Conservation (phyloP, 495 filamentous ascomycete genomes). For the Thozetella sp. region DNA sequence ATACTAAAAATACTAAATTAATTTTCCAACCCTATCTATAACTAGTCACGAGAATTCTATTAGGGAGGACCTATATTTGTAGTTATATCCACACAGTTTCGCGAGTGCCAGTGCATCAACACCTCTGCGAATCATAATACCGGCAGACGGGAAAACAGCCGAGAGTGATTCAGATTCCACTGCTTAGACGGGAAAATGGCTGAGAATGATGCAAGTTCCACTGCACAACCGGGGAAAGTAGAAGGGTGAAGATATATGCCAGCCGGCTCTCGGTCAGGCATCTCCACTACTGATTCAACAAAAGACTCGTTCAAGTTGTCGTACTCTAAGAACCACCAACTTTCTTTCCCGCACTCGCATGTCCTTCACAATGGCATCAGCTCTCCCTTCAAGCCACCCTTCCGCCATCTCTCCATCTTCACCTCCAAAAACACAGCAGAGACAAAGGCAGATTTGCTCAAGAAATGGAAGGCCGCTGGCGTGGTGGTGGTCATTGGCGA, state of each 20-base stretch:
- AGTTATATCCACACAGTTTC: background rate
- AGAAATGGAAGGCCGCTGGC: background rate
- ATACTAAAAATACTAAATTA: too few species aligned
- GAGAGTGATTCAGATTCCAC: background rate
- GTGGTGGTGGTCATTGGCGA: background rate
- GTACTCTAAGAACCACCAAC: background rate
- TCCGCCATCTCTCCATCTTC: background rate
- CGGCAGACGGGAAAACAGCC: background rate
- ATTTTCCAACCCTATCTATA: too few species aligned
- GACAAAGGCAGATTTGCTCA: background rate
- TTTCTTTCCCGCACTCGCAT: background rate
- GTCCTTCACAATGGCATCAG: background rate
- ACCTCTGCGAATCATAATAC: background rate
- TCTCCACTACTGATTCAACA: background rate
- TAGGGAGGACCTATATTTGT: background rate
- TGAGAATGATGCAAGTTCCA: background rate
- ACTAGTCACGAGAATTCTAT: background rate
- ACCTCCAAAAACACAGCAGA: background rate
- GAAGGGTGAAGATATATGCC: background rate
- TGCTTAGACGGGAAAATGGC: background rate
- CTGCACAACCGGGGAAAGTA: background rate
- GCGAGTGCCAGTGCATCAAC: background rate
- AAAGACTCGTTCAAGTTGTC: background rate
- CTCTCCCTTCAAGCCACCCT: background rate
- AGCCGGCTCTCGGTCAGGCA: background rate